Base-by-base conservation (phyloP, 2,329 filamentous ascomycete species). In the Phymatotrichopsis omnivora region DNA sequence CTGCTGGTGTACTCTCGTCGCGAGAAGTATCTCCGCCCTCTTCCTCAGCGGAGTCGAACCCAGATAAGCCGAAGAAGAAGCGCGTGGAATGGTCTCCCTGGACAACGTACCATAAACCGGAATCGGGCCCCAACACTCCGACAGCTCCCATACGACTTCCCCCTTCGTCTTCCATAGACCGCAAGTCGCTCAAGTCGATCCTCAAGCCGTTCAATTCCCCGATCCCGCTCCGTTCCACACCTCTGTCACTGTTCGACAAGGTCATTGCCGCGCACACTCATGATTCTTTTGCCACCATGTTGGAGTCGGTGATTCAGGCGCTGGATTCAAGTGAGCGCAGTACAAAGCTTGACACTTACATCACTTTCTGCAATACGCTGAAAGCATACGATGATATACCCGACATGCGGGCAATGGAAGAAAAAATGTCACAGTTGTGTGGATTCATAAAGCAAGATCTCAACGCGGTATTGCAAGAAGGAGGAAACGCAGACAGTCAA, bases 371-470 rank as follows among this genome's bases (percentile, higher is more conserved):
- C 24, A 74, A 78, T 25, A 78, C 80, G 3, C 68, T 95, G 56
- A 83, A 85, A 61, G 74, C 81, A 5, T 94, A 89, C 46, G 84
- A 87, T 52, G 82, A 84, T 55, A 67, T 93, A 11, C 86, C 86
- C 0, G 81, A 91, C 55, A 68, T 76, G 27, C 75, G 81, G 45
- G 78, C 78, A 8, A 68, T 93, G 43, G 73, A 77, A 46, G 74
- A 76, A 39, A 93, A 91, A 63, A 80, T 95, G 70, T 72, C 73
- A 8, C 65, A 84, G 2, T 73, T 96, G 47, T 76, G 77, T 55
- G 80, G 85, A 49, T 94, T 86, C 60, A 85, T 96, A 44, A 78
- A 82, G 58, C 75, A 87, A 49, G 91, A 98, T 60, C 70, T 94
- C 19, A 73, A 71, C 5, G 71, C 76, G 8, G 78, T 75, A 54